phyloP scores from a whole-genome alignment of 1,284 basidiomycete genomes.

The Pascua guehoae region DNA sequence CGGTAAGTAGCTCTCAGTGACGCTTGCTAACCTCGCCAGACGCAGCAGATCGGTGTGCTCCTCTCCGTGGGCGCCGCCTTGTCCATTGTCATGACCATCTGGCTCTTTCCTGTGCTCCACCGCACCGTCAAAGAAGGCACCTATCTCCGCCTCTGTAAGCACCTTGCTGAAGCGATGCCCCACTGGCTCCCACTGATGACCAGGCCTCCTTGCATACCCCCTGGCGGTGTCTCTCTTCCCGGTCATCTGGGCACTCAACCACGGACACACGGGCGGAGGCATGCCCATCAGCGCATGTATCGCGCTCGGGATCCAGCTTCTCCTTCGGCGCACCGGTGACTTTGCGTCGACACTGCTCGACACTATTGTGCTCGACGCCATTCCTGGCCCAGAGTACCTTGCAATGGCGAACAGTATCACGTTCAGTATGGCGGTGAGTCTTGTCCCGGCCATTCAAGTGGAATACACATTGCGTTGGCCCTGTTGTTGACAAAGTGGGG shows the following conservation, averaged over 20 bases:
- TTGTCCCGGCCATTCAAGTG: not conserved
- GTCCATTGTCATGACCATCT: conserved; percentile 37
- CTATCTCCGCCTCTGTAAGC: conserved; percentile 23
- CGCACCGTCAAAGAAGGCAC: conserved; percentile 20
- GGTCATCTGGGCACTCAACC: conserved; percentile 28
- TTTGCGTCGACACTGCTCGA: conserved; percentile 38
- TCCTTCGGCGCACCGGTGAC: conserved; percentile 34
- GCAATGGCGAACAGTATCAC: conserved; percentile 39
- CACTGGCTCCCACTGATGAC: conserved; percentile 19
- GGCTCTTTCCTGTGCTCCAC: conserved; percentile 35
- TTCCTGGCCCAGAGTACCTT: conserved; percentile 34
- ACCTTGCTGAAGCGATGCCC: conserved; percentile 20
- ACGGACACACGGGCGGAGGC: not conserved
- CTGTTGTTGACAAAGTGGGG: not conserved
- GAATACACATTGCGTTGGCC: too few species aligned
- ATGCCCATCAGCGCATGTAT: conserved; percentile 13
- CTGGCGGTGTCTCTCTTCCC: conserved; percentile 32
- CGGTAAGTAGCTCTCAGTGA: conserved; percentile 16
- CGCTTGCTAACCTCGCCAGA: conserved; percentile 17
- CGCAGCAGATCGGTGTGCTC: conserved; percentile 32
- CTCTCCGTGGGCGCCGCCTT: conserved; percentile 31
- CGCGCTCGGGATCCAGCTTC: conserved; percentile 30
- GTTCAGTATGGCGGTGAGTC: conserved; percentile 36
- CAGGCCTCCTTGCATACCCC: conserved; percentile 33
- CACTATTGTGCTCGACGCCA: conserved; percentile 32